Evolutionary conservation across 768 basidiomycete genomes (phyloP).

Genomic region (Chalciporus piperatus): DNA sequence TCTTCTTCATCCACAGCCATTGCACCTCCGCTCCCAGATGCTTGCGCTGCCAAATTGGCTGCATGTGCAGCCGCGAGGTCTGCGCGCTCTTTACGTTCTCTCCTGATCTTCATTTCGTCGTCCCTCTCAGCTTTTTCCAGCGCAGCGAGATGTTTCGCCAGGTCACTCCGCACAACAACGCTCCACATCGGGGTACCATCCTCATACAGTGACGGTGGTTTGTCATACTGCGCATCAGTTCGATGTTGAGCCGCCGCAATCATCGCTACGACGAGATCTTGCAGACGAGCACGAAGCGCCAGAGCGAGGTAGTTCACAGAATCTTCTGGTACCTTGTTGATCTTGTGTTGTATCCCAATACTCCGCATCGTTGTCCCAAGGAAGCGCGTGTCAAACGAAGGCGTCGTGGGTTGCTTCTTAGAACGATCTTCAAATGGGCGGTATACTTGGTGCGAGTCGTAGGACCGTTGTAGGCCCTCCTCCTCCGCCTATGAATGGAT

Average conservation of each 20-base stretch:
- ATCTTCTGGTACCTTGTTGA: constrained; percentile 68
- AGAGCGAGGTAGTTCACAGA: constrained; percentile 75
- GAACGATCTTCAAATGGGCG: constrained; percentile 75
- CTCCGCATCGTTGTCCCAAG: constrained; percentile 66
- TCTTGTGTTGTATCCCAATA: constrained; percentile 65
- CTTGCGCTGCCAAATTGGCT: constrained; percentile 59
- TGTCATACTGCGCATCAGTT: constrained; percentile 66
- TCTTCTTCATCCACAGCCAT: constrained; percentile 45
- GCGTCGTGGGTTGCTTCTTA: constrained; percentile 67
- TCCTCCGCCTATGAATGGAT: constrained; percentile 69
- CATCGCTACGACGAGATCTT: constrained; percentile 67
- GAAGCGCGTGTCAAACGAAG: constrained; percentile 65
- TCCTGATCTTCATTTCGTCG: constrained; percentile 71
- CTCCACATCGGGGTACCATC: constrained; percentile 81
- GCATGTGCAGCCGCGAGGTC: constrained; percentile 72
- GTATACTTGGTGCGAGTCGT: constrained; percentile 60
- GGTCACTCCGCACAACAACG: constrained; percentile 71
- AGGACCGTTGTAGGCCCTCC: constrained; percentile 68
- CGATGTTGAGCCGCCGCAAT: constrained; percentile 66
- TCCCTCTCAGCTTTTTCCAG: constrained; percentile 81
- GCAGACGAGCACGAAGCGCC: constrained; percentile 71
- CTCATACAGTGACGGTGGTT: constrained; percentile 61
- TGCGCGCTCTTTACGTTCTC: constrained; percentile 75
- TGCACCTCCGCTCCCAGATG: constrained; percentile 33
- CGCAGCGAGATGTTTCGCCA: constrained; percentile 71